phyloP scores from a whole-genome alignment of 768 basidiomycete species.

The Dioszegia hungarica region DNA sequence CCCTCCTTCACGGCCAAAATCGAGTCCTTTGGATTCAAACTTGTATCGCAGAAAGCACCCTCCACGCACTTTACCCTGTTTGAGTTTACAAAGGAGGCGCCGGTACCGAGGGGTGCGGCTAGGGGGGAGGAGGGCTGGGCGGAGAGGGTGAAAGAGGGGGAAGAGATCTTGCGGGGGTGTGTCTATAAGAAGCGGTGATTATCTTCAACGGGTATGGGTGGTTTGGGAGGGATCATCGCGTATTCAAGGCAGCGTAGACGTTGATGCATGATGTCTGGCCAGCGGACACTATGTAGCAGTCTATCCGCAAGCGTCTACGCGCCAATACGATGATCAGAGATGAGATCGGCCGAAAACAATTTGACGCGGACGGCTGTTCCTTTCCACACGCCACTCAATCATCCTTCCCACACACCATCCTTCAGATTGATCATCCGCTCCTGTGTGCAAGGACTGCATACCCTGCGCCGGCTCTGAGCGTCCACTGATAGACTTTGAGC shows the following conservation, averaged over 20 bases:
- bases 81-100: constrained; percentile 37
- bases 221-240: not conserved
- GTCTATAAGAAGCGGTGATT: constrained; percentile 49
- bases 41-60: constrained; percentile 42
- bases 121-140: constrained; percentile 42
- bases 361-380: no score
- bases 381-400: no score
- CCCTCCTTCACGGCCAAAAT: constrained; percentile 42
- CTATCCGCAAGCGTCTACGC: no score
- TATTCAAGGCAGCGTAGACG: no score
- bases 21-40: constrained; percentile 46
- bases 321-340: no score
- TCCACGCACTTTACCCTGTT: constrained; percentile 50
- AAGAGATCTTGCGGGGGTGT: constrained; percentile 47
- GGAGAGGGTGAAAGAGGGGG: constrained; percentile 41
- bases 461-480: no score
- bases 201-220: not conserved
- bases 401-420: no score
- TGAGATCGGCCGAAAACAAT: not conserved
- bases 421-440: no score
- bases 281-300: no score
- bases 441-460: no score
- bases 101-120: constrained; percentile 35
- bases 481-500: no score
- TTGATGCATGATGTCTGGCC: no score